These are phyloP conservation scores for Teunomyces funiuensis DNA, from an alignment of 805 yeast species.

Conservation along the genomic window DNA sequence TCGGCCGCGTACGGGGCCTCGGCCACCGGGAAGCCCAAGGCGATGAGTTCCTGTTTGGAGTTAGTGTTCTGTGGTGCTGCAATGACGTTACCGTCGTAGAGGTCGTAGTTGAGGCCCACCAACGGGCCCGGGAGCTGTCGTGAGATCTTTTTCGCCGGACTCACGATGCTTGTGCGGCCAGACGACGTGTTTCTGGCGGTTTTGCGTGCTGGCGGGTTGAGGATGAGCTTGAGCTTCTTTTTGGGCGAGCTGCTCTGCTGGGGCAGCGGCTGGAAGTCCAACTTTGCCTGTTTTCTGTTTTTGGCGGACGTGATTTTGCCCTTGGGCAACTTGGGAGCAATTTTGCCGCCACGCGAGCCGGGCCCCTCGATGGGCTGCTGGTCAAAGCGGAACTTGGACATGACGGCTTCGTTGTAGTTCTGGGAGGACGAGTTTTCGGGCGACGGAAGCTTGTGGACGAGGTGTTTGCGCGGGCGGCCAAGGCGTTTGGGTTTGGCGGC, in stretches of 20 bases:
- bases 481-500: slow-evolving; percentile 29
- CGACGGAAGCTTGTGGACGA: slow-evolving; percentile 16
- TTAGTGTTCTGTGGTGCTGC: slow-evolving; percentile 12
- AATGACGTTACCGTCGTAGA: slow-evolving; percentile 38
- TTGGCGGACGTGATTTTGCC: slow-evolving; percentile 29
- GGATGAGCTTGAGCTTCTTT: not conserved
- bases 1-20: slow-evolving; percentile 31
- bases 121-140: slow-evolving; percentile 43
- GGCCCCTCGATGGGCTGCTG: slow-evolving; percentile 36
- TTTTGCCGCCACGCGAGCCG: slow-evolving; percentile 40
- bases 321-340: slow-evolving; percentile 17
- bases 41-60: slow-evolving; percentile 26
- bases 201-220: not conserved
- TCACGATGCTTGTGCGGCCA: slow-evolving; percentile 31
- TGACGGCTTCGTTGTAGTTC: slow-evolving; percentile 30
- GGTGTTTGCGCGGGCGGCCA: slow-evolving; percentile 37
- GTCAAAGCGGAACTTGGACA: slow-evolving; percentile 36
- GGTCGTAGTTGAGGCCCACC: slow-evolving; percentile 32
- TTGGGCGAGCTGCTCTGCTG: not conserved
- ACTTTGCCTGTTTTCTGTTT: slow-evolving; percentile 20
- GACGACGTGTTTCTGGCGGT: too few relatives aligned
- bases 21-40: slow-evolving; percentile 33
- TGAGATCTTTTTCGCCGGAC: slow-evolving; percentile 26
- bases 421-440: slow-evolving; percentile 23
- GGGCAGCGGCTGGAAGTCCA: slow-evolving; percentile 2